Evolutionary conservation across 2,329 filamentous ascomycete genomes (phyloP).

Genomic region (Paecilomyces dactylethromorphus): DNA sequence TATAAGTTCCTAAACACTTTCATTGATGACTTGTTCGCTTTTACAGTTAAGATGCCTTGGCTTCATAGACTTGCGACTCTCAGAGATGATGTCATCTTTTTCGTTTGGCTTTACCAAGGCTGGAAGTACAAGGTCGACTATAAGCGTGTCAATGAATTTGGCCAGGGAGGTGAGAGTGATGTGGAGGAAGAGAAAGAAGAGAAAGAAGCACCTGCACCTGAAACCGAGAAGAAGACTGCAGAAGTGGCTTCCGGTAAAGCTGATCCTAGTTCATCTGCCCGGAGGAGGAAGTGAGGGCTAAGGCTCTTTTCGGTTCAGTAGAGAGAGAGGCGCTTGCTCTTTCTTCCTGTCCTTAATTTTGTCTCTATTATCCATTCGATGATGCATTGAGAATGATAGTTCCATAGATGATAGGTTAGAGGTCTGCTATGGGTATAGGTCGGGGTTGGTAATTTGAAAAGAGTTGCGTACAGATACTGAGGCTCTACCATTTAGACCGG

Average conservation of each 20-base stretch:
- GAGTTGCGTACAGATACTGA: background rate
- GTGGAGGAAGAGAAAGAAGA: conserved; percentile 50
- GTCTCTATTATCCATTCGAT: background rate
- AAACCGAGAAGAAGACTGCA: conserved; percentile 14
- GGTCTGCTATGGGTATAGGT: background rate
- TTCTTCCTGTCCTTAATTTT: background rate
- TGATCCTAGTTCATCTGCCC: conserved; percentile 18
- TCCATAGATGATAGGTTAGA: background rate
- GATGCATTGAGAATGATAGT: background rate
- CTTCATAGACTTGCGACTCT: conserved; percentile 88
- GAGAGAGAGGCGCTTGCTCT: background rate
- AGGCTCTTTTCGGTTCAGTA: background rate
- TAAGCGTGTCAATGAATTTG: conserved; percentile 91
- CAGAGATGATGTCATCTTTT: conserved; percentile 95
- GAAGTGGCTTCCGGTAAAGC: conserved; percentile 22
- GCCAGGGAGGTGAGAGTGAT: conserved; percentile 92
- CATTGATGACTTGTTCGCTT: conserved; percentile 96
- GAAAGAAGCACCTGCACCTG: conserved; percentile 37
- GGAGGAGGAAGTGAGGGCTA: conserved; percentile 27
- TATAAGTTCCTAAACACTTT: conserved; percentile 99
- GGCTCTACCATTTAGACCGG: too few relatives aligned
- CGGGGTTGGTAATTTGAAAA: background rate
- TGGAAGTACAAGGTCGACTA: conserved; percentile 92
- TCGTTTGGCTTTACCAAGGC: conserved; percentile 91
- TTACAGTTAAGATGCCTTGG: conserved; percentile 98